These are phyloP conservation scores for Orbilia quercus DNA, from an alignment of 2,329 filamentous ascomycete species.

Conservation along the genomic window DNA sequence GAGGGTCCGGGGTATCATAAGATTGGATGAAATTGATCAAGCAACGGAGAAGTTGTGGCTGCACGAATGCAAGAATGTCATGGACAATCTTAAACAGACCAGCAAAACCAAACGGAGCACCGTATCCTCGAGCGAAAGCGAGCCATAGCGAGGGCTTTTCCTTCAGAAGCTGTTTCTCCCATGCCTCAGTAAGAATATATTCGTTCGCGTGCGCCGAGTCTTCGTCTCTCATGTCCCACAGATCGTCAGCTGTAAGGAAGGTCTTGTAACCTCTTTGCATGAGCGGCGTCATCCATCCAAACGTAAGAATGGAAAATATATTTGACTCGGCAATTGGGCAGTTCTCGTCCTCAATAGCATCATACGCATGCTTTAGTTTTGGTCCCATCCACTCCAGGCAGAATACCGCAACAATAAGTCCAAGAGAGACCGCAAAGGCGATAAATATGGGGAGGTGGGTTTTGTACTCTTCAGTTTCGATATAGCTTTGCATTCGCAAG, in stretches of 20 bases:
- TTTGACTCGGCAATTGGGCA: conserved; percentile 89
- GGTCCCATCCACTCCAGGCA: conserved; percentile 85
- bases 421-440: conserved; percentile 77
- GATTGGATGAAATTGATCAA: conserved; percentile 87
- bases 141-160: conserved; percentile 86
- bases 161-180: conserved; percentile 79
- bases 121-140: conserved; percentile 84
- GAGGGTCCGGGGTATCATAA: conserved; percentile 71
- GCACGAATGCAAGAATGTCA: conserved; percentile 84
- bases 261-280: conserved; percentile 95
- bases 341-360: conserved; percentile 67
- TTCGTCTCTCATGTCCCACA: conserved; percentile 86
- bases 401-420: conserved; percentile 77
- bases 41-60: conserved; percentile 87
- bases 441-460: conserved; percentile 79
- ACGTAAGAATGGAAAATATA: conserved; percentile 91
- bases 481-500: conserved; percentile 85
- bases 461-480: conserved; percentile 79
- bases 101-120: conserved; percentile 82
- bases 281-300: conserved; percentile 98
- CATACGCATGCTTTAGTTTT: conserved; percentile 75
- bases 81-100: conserved; percentile 89
- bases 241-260: conserved; percentile 90
- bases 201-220: conserved; percentile 83
- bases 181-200: conserved; percentile 76